Evolutionary conservation across 768 basidiomycete species (phyloP).

Genomic region (Pleurotus giganteus): DNA sequence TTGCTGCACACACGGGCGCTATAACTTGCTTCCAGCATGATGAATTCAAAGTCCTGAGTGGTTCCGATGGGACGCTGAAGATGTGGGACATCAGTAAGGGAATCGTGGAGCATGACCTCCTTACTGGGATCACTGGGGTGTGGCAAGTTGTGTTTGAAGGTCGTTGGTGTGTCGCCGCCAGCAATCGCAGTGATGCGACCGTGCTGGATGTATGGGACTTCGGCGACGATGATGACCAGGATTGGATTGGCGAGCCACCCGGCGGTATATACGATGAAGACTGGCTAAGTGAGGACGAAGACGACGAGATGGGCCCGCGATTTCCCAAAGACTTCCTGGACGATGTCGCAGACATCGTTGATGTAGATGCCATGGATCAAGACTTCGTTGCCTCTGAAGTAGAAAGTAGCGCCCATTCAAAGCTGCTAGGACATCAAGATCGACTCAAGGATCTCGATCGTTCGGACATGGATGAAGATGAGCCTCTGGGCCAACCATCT

Average conservation of each 20-base stretch:
- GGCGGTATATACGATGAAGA: slow-evolving; percentile 74
- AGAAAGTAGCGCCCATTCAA: slow-evolving; percentile 31
- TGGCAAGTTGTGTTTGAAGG: slow-evolving; percentile 99
- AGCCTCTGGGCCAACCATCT: slow-evolving; percentile 15
- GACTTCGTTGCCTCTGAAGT: slow-evolving; percentile 47
- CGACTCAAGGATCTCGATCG: slow-evolving; percentile 16
- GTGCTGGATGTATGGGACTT: slow-evolving; percentile 92
- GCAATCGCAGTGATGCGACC: slow-evolving; percentile 74
- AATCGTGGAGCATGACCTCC: slow-evolving; percentile 78
- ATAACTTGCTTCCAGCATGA: slow-evolving; percentile 99
- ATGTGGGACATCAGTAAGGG: slow-evolving; percentile 97
- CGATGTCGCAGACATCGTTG: slow-evolving; percentile 45
- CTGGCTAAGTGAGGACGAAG: slow-evolving; percentile 53
- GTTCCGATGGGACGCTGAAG: slow-evolving; percentile 94
- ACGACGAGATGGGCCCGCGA: slow-evolving; percentile 30
- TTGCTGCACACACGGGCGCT: slow-evolving; percentile 93
- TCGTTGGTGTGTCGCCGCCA: slow-evolving; percentile 92
- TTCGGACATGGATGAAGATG: slow-evolving; percentile 15
- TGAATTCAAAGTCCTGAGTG: slow-evolving; percentile 94
- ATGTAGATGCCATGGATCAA: slow-evolving; percentile 75
- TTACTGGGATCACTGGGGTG: slow-evolving; percentile 90
- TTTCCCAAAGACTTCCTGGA: slow-evolving; percentile 18
- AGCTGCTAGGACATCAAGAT: slow-evolving; percentile 17
- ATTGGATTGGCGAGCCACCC: slow-evolving; percentile 79
- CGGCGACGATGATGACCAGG: slow-evolving; percentile 70